Evolutionary conservation across 768 basidiomycete genomes (phyloP).

Genomic region (Pisolithus tinctorius): DNA sequence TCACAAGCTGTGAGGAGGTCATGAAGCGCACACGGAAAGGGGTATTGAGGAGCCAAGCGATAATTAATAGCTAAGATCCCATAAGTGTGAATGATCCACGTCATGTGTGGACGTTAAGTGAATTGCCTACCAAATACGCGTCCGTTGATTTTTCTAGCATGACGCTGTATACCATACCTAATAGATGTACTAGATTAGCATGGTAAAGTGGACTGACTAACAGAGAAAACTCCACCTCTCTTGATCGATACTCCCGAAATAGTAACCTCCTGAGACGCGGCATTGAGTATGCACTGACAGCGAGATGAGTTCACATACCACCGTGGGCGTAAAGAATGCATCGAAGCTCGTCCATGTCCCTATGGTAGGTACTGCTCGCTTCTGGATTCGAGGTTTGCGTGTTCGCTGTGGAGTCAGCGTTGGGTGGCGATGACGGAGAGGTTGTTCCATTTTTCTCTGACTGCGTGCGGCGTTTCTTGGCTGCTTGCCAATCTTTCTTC

Average conservation of each 20-base stretch:
- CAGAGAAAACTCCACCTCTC: conserved; percentile 41
- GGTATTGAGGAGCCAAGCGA: conserved; percentile 92
- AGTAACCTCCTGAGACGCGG: conserved; percentile 58
- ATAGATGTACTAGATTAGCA: neutral
- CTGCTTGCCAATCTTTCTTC: conserved; percentile 75
- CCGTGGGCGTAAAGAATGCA: conserved; percentile 83
- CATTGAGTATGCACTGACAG: neutral
- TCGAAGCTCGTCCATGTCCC: conserved; percentile 76
- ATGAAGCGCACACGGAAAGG: conserved; percentile 89
- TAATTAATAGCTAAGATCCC: conserved; percentile 60
- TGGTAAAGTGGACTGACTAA: neutral
- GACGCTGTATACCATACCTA: conserved; percentile 72
- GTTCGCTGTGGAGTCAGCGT: conserved; percentile 11
- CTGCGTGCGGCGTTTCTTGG: conserved; percentile 46
- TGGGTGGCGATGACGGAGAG: neutral
- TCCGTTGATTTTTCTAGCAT: conserved; percentile 89
- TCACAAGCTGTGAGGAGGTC: conserved; percentile 84
- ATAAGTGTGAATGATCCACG: conserved; percentile 6
- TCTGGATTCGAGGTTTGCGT: conserved; percentile 17
- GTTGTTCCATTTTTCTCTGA: conserved; percentile 19
- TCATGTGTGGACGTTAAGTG: neutral
- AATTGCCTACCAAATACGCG: conserved; percentile 64
- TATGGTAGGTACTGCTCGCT: conserved; percentile 41
- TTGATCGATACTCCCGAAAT: conserved; percentile 76
- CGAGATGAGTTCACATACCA: conserved; percentile 34